phyloP scores from a whole-genome alignment of 1,284 basidiomycete species.

The Meripilus lineatus region DNA sequence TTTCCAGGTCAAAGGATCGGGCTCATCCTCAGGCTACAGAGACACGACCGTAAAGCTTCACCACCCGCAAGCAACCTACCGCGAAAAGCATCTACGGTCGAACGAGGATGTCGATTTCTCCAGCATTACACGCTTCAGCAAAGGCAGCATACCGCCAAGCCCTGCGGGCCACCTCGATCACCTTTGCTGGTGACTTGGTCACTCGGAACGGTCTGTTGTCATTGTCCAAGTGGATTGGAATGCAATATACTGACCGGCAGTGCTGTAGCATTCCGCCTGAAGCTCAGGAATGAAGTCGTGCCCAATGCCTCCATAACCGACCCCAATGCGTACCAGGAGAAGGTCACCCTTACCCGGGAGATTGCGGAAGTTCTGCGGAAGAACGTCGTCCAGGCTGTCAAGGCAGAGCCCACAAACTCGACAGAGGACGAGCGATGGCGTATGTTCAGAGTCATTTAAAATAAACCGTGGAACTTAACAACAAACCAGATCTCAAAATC shows the following conservation, averaged over 20 bases:
- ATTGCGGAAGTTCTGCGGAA: constrained; percentile 61
- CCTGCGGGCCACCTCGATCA: constrained; percentile 56
- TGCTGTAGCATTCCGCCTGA: constrained; percentile 56
- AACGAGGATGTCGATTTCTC: constrained; percentile 27
- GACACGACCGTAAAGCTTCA: too few relatives aligned
- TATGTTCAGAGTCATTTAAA: constrained; percentile 27
- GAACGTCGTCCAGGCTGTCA: constrained; percentile 70
- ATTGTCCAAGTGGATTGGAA: constrained; percentile 6
- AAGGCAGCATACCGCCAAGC: constrained; percentile 69
- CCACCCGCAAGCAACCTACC: constrained; percentile 2
- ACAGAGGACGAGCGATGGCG: constrained; percentile 53
- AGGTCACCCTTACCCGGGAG: constrained; percentile 53
- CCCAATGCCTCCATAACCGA: constrained; percentile 39
- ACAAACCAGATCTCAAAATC: too few relatives aligned
- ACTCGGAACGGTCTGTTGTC: constrained; percentile 21
- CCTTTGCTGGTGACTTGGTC: constrained; percentile 48
- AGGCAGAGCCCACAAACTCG: constrained; percentile 27
- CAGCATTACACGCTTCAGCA: constrained; percentile 39
- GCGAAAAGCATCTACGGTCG: not conserved
- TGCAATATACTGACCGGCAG: not conserved
- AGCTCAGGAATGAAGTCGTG: constrained; percentile 55
- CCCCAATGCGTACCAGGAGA: constrained; percentile 44
- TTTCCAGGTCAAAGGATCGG: not conserved
- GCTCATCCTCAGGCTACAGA: too few relatives aligned
- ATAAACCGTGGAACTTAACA: constrained; percentile 44